These are phyloP conservation scores for Silene noctiflora DNA, from an alignment of 179 eudicot genomes.

Conservation along the genomic window DNA sequence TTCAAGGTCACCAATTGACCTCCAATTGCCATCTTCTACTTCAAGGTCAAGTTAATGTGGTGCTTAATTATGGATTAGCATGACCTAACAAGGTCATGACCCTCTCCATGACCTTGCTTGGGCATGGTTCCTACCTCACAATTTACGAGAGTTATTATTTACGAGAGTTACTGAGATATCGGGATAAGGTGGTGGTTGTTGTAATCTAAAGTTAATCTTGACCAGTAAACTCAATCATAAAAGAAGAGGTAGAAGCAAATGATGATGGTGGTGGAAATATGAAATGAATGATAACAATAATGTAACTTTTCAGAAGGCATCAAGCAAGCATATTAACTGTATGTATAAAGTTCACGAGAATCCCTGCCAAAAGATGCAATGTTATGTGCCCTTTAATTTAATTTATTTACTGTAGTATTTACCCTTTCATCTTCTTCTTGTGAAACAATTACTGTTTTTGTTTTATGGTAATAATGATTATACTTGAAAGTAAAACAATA, in stretches of 20 bases:
- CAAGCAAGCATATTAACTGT: neutral
- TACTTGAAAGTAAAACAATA: too few relatives aligned
- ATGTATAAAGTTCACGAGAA: slow-evolving; percentile 39
- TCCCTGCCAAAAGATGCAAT: slow-evolving; percentile 21
- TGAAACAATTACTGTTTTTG: neutral
- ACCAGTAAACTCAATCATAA: neutral
- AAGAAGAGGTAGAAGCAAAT: neutral
- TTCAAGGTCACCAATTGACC: too few relatives aligned
- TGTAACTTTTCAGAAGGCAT: slow-evolving; percentile 10
- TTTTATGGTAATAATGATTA: neutral
- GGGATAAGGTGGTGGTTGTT: neutral
- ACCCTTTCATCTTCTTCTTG: slow-evolving; percentile 4
- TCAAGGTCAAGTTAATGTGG: too few relatives aligned
- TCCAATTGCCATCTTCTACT: too few relatives aligned
- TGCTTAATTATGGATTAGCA: too few relatives aligned
- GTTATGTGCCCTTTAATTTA: slow-evolving; percentile 23
- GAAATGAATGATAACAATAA: slow-evolving; percentile 8
- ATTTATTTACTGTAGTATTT: neutral
- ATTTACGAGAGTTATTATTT: too few relatives aligned
- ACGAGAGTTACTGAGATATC: too few relatives aligned
- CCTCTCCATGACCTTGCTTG: too few relatives aligned
- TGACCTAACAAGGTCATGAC: too few relatives aligned
- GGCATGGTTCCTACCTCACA: too few relatives aligned
- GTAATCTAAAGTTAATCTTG: neutral
- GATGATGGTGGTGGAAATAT: neutral